Conservation (phyloP, 495 filamentous ascomycete genomes). For the Penicillium desertorum region DNA sequence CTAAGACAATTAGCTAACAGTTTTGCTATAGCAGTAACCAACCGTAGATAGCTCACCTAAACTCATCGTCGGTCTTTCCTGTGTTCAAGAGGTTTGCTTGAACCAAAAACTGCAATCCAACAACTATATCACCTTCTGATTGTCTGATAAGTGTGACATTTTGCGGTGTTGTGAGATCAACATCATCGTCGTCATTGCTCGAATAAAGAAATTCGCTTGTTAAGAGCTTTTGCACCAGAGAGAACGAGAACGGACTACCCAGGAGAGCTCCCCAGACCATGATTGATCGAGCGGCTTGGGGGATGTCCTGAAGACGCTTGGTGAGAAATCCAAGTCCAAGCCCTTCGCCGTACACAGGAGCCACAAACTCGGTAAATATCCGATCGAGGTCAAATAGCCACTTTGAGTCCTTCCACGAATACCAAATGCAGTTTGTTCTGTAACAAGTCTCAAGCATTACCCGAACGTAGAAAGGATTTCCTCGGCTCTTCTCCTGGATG, state of each 20-base stretch:
- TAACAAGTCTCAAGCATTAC: constrained; percentile 89
- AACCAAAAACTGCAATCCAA: constrained; percentile 74
- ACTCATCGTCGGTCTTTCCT: constrained; percentile 73
- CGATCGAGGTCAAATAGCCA: constrained; percentile 86
- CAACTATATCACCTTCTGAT: constrained; percentile 57
- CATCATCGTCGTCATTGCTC: constrained; percentile 32
- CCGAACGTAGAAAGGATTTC: constrained; percentile 84
- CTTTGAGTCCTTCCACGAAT: constrained; percentile 71
- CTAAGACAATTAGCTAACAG: constrained; percentile 30
- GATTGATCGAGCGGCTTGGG: constrained; percentile 67
- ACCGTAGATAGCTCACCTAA: constrained; percentile 37
- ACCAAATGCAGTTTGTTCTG: constrained; percentile 82
- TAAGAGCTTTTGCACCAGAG: constrained; percentile 72
- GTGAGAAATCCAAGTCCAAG: constrained; percentile 78
- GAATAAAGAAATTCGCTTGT: constrained; percentile 63
- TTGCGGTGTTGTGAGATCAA: constrained; percentile 37
- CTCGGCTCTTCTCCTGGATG: constrained; percentile 76
- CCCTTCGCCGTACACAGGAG: constrained; percentile 71
- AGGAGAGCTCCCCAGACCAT: constrained; percentile 83
- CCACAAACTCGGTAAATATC: constrained; percentile 78
- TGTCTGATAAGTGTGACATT: constrained; percentile 36
- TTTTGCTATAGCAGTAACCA: background rate
- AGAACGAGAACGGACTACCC: constrained; percentile 77
- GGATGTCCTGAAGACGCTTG: constrained; percentile 71
- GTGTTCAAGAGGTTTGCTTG: constrained; percentile 74